Conservation (phyloP, 108 stramenopile species). For the Conticribra guillardii region DNA sequence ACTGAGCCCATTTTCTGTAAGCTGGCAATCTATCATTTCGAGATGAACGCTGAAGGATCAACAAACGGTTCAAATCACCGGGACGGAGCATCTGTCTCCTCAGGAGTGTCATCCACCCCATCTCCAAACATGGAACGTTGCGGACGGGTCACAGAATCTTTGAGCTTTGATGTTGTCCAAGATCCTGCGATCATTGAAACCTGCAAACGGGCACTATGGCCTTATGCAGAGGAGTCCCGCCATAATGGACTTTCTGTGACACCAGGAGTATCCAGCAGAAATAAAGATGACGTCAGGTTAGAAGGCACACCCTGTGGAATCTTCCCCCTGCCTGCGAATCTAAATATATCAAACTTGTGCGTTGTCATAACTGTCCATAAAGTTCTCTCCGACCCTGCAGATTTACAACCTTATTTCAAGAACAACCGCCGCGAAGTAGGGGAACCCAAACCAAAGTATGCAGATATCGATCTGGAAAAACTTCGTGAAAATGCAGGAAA, state of each 20-base stretch:
- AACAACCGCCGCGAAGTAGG: conserved; percentile 25
- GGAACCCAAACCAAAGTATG: conserved; percentile 30
- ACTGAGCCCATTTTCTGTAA: conserved; percentile 89
- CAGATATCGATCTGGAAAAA: conserved; percentile 55
- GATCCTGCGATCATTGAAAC: conserved; percentile 65
- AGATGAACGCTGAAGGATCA: conserved; percentile 42
- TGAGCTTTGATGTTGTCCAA: conserved; percentile 84
- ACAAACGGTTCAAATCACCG: not conserved
- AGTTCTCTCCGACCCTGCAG: conserved; percentile 66
- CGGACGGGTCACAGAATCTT: conserved; percentile 78
- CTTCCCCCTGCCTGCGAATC: conserved; percentile 78
- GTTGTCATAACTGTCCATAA: conserved; percentile 83
- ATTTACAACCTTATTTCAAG: conserved; percentile 65
- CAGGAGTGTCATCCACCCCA: conserved; percentile 24
- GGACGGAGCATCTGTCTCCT: conserved; percentile 35
- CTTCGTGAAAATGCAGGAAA: conserved; percentile 70
- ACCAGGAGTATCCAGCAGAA: conserved; percentile 5
- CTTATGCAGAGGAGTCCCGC: conserved; percentile 46
- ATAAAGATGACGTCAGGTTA: conserved; percentile 18
- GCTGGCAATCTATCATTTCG: conserved; percentile 84
- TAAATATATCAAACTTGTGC: conserved; percentile 79
- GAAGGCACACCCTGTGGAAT: conserved; percentile 84
- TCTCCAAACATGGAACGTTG: conserved; percentile 69
- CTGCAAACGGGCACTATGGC: conserved; percentile 71
- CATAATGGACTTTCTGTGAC: conserved; percentile 12